Percentiles rank a stretch among this genome's conserved stretches.
Evolutionary conservation across 495 filamentous ascomycete species (phyloP).

Genomic region (Hypoxylon trugodes): DNA sequence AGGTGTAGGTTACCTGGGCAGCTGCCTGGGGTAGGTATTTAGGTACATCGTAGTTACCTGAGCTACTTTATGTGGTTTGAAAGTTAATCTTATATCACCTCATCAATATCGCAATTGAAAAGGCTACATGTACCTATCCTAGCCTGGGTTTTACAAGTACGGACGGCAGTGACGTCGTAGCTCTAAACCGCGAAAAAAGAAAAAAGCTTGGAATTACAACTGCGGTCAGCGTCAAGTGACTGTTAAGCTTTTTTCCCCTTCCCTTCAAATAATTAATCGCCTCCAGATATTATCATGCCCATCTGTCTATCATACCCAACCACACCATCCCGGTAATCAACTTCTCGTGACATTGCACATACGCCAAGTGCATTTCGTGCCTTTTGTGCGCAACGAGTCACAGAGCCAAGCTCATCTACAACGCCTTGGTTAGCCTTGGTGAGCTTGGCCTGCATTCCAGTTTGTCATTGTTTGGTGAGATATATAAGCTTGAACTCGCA

Average conservation of each 20-base stretch:
- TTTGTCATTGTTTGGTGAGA: constrained; percentile 30
- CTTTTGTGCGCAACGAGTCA: constrained; percentile 27
- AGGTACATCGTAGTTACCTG: no score
- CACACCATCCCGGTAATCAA: constrained; percentile 39
- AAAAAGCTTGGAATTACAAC: neutral
- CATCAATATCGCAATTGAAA: no score
- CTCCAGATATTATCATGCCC: constrained; percentile 19
- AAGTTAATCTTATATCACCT: no score
- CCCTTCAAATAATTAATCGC: constrained; percentile 18
- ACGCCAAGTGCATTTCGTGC: constrained; percentile 35
- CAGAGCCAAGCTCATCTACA: constrained; percentile 26
- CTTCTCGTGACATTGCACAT: constrained; percentile 40
- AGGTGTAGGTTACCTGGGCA: no score
- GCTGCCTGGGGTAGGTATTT: no score
- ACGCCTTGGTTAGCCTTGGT: no score
- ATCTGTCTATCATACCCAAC: constrained; percentile 16
- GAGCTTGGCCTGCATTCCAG: constrained; percentile 38
- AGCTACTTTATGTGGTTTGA: no score
- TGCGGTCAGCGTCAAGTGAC: constrained; percentile 36
- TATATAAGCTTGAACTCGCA: constrained; percentile 28
- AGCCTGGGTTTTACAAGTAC: neutral
- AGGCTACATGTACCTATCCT: no score
- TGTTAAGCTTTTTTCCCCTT: constrained; percentile 28
- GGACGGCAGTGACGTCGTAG: constrained; percentile 31
- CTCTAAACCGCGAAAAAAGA: constrained; percentile 14